A percentile compares a stretch with the other conserved stretches of the same genome.
Evolutionary conservation across 768 basidiomycete genomes (phyloP).

Genomic region (Kwoniella bestiolae): DNA sequence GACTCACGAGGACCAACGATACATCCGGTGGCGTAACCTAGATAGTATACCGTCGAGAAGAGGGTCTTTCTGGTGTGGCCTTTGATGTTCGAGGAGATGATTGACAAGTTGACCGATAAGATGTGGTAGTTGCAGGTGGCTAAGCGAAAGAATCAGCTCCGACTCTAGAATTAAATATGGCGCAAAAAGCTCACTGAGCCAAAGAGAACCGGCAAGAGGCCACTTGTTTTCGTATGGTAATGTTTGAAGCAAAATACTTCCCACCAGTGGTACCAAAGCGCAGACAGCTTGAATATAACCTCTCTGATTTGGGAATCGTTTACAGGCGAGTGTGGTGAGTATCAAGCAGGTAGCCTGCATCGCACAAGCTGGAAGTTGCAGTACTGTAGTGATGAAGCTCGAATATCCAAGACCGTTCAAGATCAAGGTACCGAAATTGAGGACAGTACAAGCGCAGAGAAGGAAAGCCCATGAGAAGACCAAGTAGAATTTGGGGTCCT

Average conservation of each 20-base stretch:
- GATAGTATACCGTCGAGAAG: conserved; percentile 24
- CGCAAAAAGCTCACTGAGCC: conserved; percentile 11
- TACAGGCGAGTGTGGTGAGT: conserved; percentile 15
- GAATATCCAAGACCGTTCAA: conserved; percentile 36
- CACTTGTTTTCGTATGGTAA: conserved; percentile 33
- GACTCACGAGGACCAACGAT: conserved; percentile 21
- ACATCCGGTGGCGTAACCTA: conserved; percentile 18
- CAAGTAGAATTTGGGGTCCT: conserved; percentile 29
- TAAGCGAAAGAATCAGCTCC: neutral
- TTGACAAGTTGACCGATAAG: conserved; percentile 36
- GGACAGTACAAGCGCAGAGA: conserved; percentile 32
- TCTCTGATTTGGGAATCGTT: conserved; percentile 27
- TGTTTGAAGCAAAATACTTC: conserved; percentile 31
- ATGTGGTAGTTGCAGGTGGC: conserved; percentile 34
- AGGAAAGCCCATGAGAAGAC: conserved; percentile 36
- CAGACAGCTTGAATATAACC: conserved; percentile 32
- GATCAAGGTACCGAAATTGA: conserved; percentile 38
- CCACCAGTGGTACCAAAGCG: conserved; percentile 30
- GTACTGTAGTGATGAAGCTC: conserved; percentile 27
- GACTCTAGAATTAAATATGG: neutral
- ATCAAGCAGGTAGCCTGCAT: conserved; percentile 31
- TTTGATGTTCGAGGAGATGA: conserved; percentile 38
- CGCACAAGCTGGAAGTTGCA: conserved; percentile 30
- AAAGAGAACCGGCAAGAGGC: conserved; percentile 30
- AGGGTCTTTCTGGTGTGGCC: conserved; percentile 40